Evolutionary conservation across 2,329 filamentous ascomycete genomes (phyloP).

Genomic region (Colletotrichum zoysiae): DNA sequence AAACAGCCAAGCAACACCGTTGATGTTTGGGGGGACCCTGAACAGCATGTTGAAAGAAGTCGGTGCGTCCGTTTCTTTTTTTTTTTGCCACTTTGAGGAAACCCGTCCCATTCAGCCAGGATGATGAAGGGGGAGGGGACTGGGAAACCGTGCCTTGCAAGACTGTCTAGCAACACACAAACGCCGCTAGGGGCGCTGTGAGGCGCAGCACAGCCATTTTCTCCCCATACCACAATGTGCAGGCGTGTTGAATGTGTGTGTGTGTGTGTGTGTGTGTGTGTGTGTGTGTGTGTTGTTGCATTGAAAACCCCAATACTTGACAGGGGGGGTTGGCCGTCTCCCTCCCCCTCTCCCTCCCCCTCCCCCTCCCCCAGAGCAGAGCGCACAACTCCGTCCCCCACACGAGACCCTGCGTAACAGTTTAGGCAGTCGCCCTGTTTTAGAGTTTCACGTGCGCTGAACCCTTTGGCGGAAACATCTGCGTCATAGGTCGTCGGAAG

Average conservation of each 20-base stretch:
- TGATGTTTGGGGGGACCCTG: neutral
- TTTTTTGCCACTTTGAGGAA: slow-evolving; percentile 9
- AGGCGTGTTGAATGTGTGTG: neutral
- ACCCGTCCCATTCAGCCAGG: slow-evolving; percentile 2
- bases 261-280: neutral
- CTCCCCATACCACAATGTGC: neutral
- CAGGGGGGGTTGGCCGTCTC: slow-evolving; percentile 21
- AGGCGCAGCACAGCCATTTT: slow-evolving; percentile 10
- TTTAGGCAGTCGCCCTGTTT: neutral
- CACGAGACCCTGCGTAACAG: slow-evolving; percentile 21
- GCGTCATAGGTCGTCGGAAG: slow-evolving; percentile 32
- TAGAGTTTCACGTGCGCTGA: slow-evolving; percentile 28
- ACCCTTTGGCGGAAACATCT: slow-evolving; percentile 35
- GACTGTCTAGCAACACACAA: neutral
- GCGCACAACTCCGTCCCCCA: slow-evolving; percentile 27
- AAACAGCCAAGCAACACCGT: neutral
- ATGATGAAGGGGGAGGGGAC: neutral
- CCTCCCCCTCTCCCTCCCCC: neutral
- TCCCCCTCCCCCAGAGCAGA: neutral
- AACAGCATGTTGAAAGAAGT: neutral
- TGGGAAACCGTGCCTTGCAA: neutral
- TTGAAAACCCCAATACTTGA: slow-evolving; percentile 4
- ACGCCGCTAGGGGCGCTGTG: neutral
- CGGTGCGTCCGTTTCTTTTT: neutral
- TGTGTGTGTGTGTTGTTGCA: neutral